Evolutionary conservation across 2,329 filamentous ascomycete species (phyloP).

Genomic region (Lecanicillium sp.): DNA sequence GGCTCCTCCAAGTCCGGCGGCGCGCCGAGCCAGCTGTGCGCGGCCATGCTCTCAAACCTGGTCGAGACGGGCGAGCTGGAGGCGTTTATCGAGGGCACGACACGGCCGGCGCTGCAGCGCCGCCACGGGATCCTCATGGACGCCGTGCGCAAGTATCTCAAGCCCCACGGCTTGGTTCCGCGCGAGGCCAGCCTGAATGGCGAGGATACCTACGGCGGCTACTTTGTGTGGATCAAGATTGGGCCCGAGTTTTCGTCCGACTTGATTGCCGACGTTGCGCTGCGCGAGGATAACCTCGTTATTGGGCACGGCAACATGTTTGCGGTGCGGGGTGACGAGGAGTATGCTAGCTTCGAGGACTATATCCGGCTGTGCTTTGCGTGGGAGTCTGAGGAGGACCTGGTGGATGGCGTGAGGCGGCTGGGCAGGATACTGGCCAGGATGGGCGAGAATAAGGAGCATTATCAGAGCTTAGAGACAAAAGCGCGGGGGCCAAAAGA

Average conservation of each 20-base stretch:
- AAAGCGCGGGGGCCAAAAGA: neutral
- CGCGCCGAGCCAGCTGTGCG: slow-evolving; percentile 46
- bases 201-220: slow-evolving; percentile 61
- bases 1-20: slow-evolving; percentile 50
- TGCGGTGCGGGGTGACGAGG: slow-evolving; percentile 52
- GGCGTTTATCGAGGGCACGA: slow-evolving; percentile 30
- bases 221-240: slow-evolving; percentile 75
- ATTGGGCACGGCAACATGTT: slow-evolving; percentile 65
- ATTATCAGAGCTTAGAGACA: slow-evolving; percentile 15
- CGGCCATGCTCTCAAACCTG: slow-evolving; percentile 42
- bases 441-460: slow-evolving; percentile 20
- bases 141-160: slow-evolving; percentile 51
- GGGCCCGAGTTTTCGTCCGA: slow-evolving; percentile 42
- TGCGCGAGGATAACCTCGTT: slow-evolving; percentile 56
- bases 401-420: slow-evolving; percentile 61
- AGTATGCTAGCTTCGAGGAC: slow-evolving; percentile 45
- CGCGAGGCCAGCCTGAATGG: slow-evolving; percentile 28
- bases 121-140: slow-evolving; percentile 44
- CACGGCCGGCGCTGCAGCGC: slow-evolving; percentile 37
- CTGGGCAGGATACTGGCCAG: slow-evolving; percentile 40
- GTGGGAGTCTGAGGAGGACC: slow-evolving; percentile 59
- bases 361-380: slow-evolving; percentile 62
- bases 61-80: slow-evolving; percentile 36
- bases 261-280: slow-evolving; percentile 49
- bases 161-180: slow-evolving; percentile 51